Conservation (phyloP, 768 basidiomycete genomes). For the Dacryopinax spathularia region DNA sequence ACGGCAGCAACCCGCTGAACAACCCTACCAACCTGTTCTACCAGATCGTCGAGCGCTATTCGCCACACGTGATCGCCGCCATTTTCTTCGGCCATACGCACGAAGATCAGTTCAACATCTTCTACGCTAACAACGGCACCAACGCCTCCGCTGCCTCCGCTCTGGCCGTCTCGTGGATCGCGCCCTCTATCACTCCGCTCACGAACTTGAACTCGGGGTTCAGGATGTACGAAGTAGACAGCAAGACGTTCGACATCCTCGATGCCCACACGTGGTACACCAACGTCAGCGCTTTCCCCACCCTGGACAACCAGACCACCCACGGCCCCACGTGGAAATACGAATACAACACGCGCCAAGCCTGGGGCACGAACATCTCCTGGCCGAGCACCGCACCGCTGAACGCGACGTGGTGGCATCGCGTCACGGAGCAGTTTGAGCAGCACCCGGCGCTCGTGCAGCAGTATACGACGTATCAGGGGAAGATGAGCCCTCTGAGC, state of each 20-base stretch:
- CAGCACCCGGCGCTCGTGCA: constrained; percentile 43
- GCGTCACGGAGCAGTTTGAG: constrained; percentile 36
- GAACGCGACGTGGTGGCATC: constrained; percentile 76
- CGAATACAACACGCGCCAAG: constrained; percentile 57
- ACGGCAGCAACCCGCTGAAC: constrained; percentile 47
- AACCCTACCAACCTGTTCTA: constrained; percentile 37
- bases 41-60: constrained; percentile 20
- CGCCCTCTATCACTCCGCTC: constrained; percentile 53
- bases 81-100: constrained; percentile 72
- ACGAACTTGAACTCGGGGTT: constrained; percentile 66
- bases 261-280: constrained; percentile 67
- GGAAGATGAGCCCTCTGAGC: constrained; percentile 47
- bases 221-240: constrained; percentile 55
- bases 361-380: constrained; percentile 44
- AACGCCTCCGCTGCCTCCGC: constrained; percentile 43
- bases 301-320: constrained; percentile 40
- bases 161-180: constrained; percentile 43
- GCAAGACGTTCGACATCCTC: constrained; percentile 59
- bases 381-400: constrained; percentile 53
- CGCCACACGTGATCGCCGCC: constrained; percentile 26
- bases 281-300: constrained; percentile 45
- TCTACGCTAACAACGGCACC: constrained; percentile 59
- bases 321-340: constrained; percentile 48
- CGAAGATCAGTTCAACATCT: constrained; percentile 61
- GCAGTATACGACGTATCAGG: constrained; percentile 57